phyloP scores from a whole-genome alignment of 202 grass and related monocot genomes.

The Eragrostis tef region DNA sequence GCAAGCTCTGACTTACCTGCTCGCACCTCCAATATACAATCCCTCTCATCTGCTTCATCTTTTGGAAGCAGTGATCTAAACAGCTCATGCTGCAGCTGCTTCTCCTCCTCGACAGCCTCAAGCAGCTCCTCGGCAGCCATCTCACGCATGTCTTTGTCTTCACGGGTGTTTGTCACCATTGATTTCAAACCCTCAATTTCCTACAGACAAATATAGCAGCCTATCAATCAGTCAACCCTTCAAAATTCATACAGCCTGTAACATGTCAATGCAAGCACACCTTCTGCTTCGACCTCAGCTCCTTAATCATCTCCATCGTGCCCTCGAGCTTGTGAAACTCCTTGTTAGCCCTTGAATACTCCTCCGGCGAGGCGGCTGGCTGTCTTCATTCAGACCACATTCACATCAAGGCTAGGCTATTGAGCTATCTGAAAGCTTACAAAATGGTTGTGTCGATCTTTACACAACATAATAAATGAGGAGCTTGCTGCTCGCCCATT shows the following conservation, averaged over 20 bases:
- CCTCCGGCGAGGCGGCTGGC: slow-evolving; percentile 57
- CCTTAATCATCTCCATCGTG: slow-evolving; percentile 60
- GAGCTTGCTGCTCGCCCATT: background rate
- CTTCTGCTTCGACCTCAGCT: slow-evolving; percentile 63
- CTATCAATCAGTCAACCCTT: background rate
- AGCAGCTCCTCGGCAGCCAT: slow-evolving; percentile 81
- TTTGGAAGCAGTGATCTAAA: slow-evolving; percentile 77
- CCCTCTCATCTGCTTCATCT: slow-evolving; percentile 89
- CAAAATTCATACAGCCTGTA: background rate
- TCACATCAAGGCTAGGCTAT: slow-evolving; percentile 40
- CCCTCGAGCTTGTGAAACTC: slow-evolving; percentile 67
- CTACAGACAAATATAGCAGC: slow-evolving; percentile 35
- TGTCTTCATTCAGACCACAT: slow-evolving; percentile 63
- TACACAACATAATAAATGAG: background rate
- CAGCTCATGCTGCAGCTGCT: slow-evolving; percentile 56
- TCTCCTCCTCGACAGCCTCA: slow-evolving; percentile 60
- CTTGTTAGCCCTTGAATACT: slow-evolving; percentile 74
- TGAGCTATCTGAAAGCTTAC: background rate
- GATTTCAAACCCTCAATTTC: slow-evolving; percentile 75
- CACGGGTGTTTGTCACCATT: slow-evolving; percentile 55
- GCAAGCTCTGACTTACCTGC: slow-evolving; percentile 58
- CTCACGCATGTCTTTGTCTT: slow-evolving; percentile 76
- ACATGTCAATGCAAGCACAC: slow-evolving; percentile 34
- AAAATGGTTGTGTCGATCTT: background rate
- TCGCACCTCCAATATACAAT: slow-evolving; percentile 85